Evolutionary conservation across 108 stramenopile species (phyloP).

Genomic region (Nitzschia sp.): DNA sequence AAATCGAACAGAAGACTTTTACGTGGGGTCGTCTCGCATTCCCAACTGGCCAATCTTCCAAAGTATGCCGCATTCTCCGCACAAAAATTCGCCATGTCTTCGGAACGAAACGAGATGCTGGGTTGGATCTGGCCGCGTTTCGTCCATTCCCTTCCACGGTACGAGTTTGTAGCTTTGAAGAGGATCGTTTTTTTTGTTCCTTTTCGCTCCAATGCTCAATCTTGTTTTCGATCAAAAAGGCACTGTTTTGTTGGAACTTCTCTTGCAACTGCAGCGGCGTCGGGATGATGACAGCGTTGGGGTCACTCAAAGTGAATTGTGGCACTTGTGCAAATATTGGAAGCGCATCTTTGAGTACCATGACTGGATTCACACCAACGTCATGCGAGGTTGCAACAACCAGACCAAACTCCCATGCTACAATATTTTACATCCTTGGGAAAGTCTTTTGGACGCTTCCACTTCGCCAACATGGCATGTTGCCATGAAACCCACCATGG

Average conservation of each 20-base stretch:
- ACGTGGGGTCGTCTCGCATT: neutral
- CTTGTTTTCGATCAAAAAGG: no score
- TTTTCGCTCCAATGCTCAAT: no score
- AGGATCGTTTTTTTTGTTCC: neutral
- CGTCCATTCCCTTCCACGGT: conserved; percentile 26
- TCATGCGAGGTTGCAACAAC: conserved; percentile 25
- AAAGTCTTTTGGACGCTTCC: conserved; percentile 40
- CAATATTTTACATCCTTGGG: conserved; percentile 57
- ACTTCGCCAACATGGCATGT: neutral
- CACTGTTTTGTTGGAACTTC: conserved; percentile 4
- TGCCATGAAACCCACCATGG: conserved; percentile 30
- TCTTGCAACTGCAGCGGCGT: neutral
- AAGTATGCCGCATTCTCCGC: neutral
- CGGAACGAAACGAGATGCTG: conserved; percentile 2
- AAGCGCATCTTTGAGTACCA: conserved; percentile 17
- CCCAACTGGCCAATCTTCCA: conserved; percentile 4
- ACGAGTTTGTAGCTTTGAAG: no score
- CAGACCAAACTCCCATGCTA: conserved; percentile 14
- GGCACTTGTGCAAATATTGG: conserved; percentile 1
- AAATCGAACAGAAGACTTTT: neutral
- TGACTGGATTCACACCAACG: conserved; percentile 13
- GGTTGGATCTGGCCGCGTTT: conserved; percentile 6
- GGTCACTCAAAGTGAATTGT: neutral
- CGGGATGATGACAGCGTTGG: neutral
- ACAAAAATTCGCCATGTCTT: neutral